A percentile compares a stretch with the other conserved stretches of the same genome.
Conservation (phyloP, 2,329 filamentous ascomycete genomes). For the Penicillium corylophilum region DNA sequence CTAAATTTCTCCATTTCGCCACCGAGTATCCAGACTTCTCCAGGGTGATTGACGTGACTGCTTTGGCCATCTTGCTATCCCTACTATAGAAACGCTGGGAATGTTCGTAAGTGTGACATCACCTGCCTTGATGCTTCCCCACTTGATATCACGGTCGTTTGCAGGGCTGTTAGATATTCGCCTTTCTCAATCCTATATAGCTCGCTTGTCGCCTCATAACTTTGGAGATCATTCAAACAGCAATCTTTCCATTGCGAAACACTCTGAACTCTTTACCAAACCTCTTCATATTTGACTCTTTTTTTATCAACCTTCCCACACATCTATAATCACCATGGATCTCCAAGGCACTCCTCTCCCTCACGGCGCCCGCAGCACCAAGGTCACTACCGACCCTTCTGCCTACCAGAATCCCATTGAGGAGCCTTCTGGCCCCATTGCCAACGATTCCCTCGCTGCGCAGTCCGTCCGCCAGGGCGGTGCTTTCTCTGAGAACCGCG, state of each 20-base stretch:
- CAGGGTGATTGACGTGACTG: slow-evolving; percentile 14
- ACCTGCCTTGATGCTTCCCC: slow-evolving; percentile 9
- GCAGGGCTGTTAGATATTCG: neutral
- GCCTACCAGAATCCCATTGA: slow-evolving; percentile 52
- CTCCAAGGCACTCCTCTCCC: slow-evolving; percentile 41
- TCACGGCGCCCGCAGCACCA: slow-evolving; percentile 33
- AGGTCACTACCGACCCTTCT: slow-evolving; percentile 50
- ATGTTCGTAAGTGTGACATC: slow-evolving; percentile 36
- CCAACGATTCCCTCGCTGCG: slow-evolving; percentile 70
- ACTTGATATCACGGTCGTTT: neutral
- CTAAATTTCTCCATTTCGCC: slow-evolving; percentile 14
- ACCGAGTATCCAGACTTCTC: slow-evolving; percentile 6
- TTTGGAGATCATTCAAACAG: neutral
- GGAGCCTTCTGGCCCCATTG: slow-evolving; percentile 65
- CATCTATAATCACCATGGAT: slow-evolving; percentile 35
- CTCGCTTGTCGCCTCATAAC: slow-evolving; percentile 7
- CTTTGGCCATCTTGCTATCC: slow-evolving; percentile 8
- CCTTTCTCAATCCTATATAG: slow-evolving; percentile 22
- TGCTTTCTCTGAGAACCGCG: slow-evolving; percentile 60
- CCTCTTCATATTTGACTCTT: neutral
- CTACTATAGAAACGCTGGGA: neutral
- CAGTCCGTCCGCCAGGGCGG: slow-evolving; percentile 65
- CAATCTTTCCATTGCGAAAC: neutral
- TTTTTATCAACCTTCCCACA: neutral
- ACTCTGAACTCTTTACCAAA: neutral